Evolutionary conservation across 2,329 filamentous ascomycete species (phyloP).

Genomic region (Fusarium tricinctum): DNA sequence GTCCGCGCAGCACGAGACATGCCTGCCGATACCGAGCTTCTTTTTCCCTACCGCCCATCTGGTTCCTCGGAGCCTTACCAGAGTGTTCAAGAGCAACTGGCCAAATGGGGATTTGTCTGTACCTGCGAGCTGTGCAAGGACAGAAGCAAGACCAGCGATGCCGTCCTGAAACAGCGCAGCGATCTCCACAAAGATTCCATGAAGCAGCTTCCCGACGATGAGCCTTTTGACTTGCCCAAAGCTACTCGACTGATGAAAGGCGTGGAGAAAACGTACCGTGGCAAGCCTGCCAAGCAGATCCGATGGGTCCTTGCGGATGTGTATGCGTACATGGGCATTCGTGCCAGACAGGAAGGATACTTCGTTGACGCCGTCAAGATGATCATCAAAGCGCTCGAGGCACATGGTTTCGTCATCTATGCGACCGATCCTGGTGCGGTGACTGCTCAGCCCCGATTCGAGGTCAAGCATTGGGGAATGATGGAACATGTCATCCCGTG

Average conservation of each 20-base stretch:
- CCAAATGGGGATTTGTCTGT: constrained; percentile 60
- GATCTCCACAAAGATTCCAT: not conserved
- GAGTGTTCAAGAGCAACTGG: constrained; percentile 47
- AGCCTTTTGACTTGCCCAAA: not conserved
- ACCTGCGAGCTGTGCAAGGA: constrained; percentile 56
- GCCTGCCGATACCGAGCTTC: constrained; percentile 60
- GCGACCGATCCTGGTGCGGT: not conserved
- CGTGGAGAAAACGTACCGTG: constrained; percentile 3
- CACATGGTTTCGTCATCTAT: not conserved
- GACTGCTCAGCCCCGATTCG: not conserved
- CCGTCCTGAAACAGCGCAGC: not conserved
- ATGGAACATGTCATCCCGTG: not conserved
- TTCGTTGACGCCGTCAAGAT: not conserved
- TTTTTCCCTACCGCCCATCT: constrained; percentile 56
- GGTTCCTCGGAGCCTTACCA: constrained; percentile 49
- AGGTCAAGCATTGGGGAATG: constrained; percentile 9
- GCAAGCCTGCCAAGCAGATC: not conserved
- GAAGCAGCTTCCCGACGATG: not conserved
- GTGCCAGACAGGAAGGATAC: not conserved
- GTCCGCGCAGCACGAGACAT: constrained; percentile 63
- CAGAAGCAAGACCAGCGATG: not conserved
- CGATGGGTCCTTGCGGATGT: not conserved
- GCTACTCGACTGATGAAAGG: not conserved
- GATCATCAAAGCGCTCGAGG: constrained; percentile 3
- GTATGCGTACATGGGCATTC: not conserved